phyloP scores from a whole-genome alignment of 495 filamentous ascomycete genomes.

The Neurospora sp. region DNA sequence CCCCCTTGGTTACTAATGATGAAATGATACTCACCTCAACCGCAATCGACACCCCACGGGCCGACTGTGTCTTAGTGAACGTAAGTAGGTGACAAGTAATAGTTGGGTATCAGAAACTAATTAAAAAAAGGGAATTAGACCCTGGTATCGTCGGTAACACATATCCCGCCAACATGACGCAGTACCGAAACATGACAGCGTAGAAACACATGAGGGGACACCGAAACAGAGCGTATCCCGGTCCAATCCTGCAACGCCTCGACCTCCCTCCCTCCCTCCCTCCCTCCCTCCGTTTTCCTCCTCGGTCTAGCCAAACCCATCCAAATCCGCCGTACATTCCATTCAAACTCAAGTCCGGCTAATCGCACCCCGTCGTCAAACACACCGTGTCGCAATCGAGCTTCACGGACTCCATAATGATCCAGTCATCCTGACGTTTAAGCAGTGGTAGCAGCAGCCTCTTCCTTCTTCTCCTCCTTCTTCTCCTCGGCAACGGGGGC shows the following conservation, averaged over 20 bases:
- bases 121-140: constrained; percentile 4
- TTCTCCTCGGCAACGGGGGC: constrained; percentile 7
- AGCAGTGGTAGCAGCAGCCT: constrained; percentile 7
- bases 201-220: not conserved
- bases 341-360: not conserved
- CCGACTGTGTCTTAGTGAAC: not conserved
- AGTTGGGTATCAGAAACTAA: constrained; percentile 5
- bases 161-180: not conserved
- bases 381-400: not conserved
- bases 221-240: not conserved
- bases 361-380: not conserved
- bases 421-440: not conserved
- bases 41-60: not conserved
- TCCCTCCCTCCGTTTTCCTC: not conserved
- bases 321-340: not conserved
- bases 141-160: constrained; percentile 7
- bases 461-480: constrained; percentile 16
- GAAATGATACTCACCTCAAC: not conserved
- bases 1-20: not conserved
- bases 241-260: not conserved
- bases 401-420: not conserved
- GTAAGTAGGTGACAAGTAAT: constrained; percentile 10
- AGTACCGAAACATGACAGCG: constrained; percentile 1
- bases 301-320: not conserved
- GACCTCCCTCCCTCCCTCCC: not conserved